Base-by-base conservation (phyloP, 768 basidiomycete genomes). In the Clathrus columnatus region DNA sequence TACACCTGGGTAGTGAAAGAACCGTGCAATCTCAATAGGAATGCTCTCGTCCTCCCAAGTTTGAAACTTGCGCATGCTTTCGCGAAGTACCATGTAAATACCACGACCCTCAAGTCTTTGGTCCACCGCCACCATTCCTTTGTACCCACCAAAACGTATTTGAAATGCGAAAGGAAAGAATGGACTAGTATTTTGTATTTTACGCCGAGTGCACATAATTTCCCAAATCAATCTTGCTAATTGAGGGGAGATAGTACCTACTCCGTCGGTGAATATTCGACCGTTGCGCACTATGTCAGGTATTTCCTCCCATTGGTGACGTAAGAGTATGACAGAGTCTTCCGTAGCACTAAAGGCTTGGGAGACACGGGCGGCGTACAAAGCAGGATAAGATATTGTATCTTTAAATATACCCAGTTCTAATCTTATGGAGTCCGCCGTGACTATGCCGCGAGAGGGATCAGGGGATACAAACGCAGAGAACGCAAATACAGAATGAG, bases 321-420 rank as follows among this genome's bases (percentile, higher is more conserved):
- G 67, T 6, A 59, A 56, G 48, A 91, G 80, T 20, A 64, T 66
- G 18, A 90, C 80, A 0, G 86, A 85, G 0, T 83, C 79, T 58
- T 87, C 83, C 1, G 91, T 93, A 1, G 85, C 83, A 0, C 87
- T 87, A 62, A 93, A 91, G 0, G 87, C 86, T 68, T 90, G 90
- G 6, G 86, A 83, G 56, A 92, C 70, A 18, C 91, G 79, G 14
- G 91, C 91, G 5, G 88, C 91, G 61, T 80, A 87, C 67, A 87
- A 87, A 5, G 91, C 89, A 2, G 91, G 91, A 21, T 68, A 72
- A 45, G 65, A 67, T 27, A 82, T 69, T 8, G 84, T 60, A 18
- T 55, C 63, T 7, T 72, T 66, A 64, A 92, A 93, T 61, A 88
- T 75, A 4, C 91, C 91, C 10, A 91, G 71, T 1, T 74, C 70